A percentile compares a stretch with the other conserved stretches of the same genome.
Evolutionary conservation across 345 rosid species (phyloP).

Genomic region (Reutealis trisperma): DNA sequence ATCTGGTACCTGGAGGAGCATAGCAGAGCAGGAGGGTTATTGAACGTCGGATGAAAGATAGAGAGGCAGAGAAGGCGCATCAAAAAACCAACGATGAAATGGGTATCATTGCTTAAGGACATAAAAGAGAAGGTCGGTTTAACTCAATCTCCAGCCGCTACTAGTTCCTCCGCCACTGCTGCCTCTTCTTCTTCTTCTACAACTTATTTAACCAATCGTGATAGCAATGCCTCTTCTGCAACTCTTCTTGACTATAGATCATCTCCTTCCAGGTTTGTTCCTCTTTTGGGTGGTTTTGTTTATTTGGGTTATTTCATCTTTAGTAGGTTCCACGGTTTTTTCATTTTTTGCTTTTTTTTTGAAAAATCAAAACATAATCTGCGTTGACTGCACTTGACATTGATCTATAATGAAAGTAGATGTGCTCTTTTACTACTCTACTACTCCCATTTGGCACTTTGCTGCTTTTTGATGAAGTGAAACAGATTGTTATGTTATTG

Average conservation of each 20-base stretch:
- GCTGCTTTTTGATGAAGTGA: constrained; percentile 2
- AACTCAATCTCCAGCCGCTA: constrained; percentile 60
- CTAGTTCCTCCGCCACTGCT: constrained; percentile 36
- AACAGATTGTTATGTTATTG: background rate
- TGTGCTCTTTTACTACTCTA: constrained; percentile 19
- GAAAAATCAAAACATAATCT: background rate
- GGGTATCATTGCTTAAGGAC: constrained; percentile 98
- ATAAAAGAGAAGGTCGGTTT: constrained; percentile 97
- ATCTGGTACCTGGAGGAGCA: constrained; percentile 10
- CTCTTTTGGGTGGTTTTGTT: background rate
- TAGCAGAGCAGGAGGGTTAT: background rate
- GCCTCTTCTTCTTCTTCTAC: constrained; percentile 49
- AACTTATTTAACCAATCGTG: constrained; percentile 28
- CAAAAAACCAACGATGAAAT: constrained; percentile 74
- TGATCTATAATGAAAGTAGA: constrained; percentile 9
- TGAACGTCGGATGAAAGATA: constrained; percentile 38
- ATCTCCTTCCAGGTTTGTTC: constrained; percentile 67
- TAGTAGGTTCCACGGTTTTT: background rate
- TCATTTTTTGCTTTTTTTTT: constrained; percentile 5
- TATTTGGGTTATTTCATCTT: constrained; percentile 8
- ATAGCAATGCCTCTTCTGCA: constrained; percentile 40
- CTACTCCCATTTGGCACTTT: constrained; percentile 6
- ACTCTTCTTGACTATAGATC: constrained; percentile 37
- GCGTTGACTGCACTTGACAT: constrained; percentile 26
- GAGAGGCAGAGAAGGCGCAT: constrained; percentile 27